Conservation (phyloP, 139 green algal genomes). For the Deuterostichococcus epilithicus region DNA sequence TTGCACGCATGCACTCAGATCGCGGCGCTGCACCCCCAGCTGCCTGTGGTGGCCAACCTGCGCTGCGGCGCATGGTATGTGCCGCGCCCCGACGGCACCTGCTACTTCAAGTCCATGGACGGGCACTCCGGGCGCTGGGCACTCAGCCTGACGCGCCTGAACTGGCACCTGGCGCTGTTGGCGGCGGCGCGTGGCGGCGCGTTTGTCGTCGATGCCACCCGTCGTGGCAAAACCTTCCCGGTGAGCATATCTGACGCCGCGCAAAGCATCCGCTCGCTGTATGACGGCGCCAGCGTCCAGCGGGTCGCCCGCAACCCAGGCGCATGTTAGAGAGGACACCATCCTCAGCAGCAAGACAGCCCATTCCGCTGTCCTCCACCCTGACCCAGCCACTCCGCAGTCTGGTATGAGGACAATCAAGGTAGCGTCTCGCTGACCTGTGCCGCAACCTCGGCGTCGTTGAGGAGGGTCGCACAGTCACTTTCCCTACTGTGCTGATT, state of each 20-base stretch:
- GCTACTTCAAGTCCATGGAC: constrained; percentile 97
- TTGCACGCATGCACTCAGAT: not conserved
- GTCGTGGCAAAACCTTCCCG: constrained; percentile 82
- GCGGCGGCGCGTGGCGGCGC: constrained; percentile 52
- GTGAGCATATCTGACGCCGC: constrained; percentile 25
- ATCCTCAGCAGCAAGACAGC: not conserved
- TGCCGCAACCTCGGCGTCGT: no score
- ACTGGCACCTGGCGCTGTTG: constrained; percentile 68
- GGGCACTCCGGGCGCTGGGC: constrained; percentile 84
- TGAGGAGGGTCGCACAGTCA: not conserved
- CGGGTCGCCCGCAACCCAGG: no score
- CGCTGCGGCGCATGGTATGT: constrained; percentile 87
- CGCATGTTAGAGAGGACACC: not conserved
- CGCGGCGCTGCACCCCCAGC: constrained; percentile 33
- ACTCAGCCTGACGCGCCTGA: constrained; percentile 85
- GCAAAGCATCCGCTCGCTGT: no score
- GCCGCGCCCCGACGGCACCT: constrained; percentile 33
- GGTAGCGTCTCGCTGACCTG: no score
- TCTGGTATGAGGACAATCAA: no score
- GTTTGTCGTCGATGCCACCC: constrained; percentile 90
- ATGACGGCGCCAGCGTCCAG: no score
- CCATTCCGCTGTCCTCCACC: no score
- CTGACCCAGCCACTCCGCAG: no score
- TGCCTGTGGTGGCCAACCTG: constrained; percentile 84
- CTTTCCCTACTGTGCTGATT: not conserved